Base-by-base conservation (phyloP, 2,329 filamentous ascomycete genomes). In the Hymenotorrendiella dingleyae region DNA sequence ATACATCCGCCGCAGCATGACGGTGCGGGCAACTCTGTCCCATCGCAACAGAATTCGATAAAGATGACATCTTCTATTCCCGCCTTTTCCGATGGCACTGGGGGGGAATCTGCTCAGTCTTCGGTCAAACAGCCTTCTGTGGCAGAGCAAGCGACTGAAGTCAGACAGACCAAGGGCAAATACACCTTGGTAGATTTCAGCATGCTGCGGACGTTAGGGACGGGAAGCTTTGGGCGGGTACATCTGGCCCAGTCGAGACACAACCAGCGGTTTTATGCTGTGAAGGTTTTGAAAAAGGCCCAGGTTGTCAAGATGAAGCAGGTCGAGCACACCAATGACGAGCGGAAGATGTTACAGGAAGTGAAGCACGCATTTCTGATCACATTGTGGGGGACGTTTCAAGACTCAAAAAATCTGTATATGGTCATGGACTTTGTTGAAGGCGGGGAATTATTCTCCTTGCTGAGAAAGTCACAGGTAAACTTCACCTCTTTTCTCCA, bases 391-490 rank as follows among this genome's bases (percentile, higher is more conserved):
- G 93, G 93, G 45, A 98, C 93, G 8, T 98, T 97, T 66, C 91
- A 97, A 64, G 93, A 98, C 61, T 78, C 82, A 38, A 89, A 82
- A 68, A 97, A 96, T 63, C 72, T 98, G 26, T 98, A 98, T 76
- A 98, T 98, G 93, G 93, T 98, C 59, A 98, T 98, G 93, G 93
- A 98, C 66, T 98, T 98, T 70, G 91, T 98, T 41, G 93, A 98
- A 67, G 93, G 93, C 55, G 93, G 93, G 60, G 93, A 98, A 72
- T 74, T 98, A 42, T 98, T 98, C 65, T 97, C 91, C 54, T 68
- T 98, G 58, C 71, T 98, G 57, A 78, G 93, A 57, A 97, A 98
- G 67, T 97, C 91, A 45, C 82, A 73, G 82, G 91, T 76, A 78
- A 42, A 46, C 21, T 40, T 32, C 8, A 14, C 14, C 1, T 16